Percentiles rank a stretch among this genome's conserved stretches.
phyloP scores from a whole-genome alignment of 371 early-diverging fungal genomes.

The Rhizopus sp. region DNA sequence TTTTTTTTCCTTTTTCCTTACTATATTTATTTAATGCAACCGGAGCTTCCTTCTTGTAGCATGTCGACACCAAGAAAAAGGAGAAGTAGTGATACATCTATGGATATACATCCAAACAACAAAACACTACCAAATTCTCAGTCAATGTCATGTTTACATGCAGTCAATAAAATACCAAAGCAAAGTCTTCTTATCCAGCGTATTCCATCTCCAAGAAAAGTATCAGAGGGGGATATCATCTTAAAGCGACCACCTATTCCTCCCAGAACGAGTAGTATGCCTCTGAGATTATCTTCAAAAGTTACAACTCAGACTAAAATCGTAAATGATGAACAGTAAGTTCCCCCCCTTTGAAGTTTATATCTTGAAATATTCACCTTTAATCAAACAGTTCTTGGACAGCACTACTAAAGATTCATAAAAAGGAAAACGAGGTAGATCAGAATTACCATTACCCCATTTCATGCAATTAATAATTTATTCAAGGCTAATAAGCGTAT shows the following conservation, averaged over 20 bases:
- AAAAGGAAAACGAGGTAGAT: slow-evolving; percentile 7
- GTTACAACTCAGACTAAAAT: neutral
- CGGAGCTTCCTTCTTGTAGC: no score
- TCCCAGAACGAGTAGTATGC: slow-evolving; percentile 27
- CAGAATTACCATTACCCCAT: slow-evolving; percentile 7
- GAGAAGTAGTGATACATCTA: neutral
- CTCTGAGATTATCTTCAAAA: slow-evolving; percentile 3
- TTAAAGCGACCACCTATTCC: slow-evolving; percentile 16
- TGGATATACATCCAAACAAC: neutral
- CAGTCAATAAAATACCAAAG: no score
- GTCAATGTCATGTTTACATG: neutral
- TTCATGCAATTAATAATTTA: slow-evolving; percentile 18
- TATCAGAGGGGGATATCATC: neutral
- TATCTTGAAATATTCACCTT: no score
- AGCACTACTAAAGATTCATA: slow-evolving; percentile 11
- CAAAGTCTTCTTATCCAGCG: neutral
- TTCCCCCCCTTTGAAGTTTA: no score
- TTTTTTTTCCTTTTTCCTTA: neutral
- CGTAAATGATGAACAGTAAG: slow-evolving; percentile 3
- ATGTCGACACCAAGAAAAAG: neutral
- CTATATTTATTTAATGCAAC: no score
- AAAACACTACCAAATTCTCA: neutral
- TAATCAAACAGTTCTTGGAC: slow-evolving; percentile 11
- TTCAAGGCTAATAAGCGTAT: neutral
- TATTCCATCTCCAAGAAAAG: neutral